Evolutionary conservation across 345 rosid genomes (phyloP).

Genomic region (Pistacia vera): DNA sequence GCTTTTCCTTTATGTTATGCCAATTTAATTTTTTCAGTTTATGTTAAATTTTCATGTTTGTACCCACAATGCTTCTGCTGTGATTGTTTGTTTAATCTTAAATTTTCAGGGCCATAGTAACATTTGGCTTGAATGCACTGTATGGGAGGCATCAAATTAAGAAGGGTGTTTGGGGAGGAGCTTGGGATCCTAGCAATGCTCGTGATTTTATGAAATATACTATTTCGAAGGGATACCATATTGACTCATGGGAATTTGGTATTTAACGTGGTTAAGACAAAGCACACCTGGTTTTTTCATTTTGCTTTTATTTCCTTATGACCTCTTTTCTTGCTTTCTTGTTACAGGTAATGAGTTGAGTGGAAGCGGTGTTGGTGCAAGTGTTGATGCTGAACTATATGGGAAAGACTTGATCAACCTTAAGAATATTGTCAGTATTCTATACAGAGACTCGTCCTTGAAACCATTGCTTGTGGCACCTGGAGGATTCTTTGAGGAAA

Average conservation of each 20-base stretch:
- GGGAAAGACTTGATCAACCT: conserved; percentile 76
- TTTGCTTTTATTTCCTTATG: conserved; percentile 7
- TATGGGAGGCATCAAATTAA: conserved; percentile 71
- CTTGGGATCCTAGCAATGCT: conserved; percentile 82
- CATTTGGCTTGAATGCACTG: conserved; percentile 92
- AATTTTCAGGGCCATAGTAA: conserved; percentile 65
- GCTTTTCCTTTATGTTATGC: neutral
- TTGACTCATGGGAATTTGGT: conserved; percentile 99
- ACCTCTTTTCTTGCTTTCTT: conserved; percentile 15
- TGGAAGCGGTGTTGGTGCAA: conserved; percentile 84
- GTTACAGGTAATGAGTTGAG: conserved; percentile 84
- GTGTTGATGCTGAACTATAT: conserved; percentile 71
- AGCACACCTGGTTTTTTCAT: conserved; percentile 8
- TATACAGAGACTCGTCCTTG: conserved; percentile 50
- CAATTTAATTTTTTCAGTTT: neutral
- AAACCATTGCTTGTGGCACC: conserved; percentile 84
- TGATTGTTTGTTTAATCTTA: conserved; percentile 17
- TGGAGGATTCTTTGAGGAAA: conserved; percentile 80
- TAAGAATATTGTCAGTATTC: conserved; percentile 50
- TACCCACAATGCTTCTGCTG: neutral
- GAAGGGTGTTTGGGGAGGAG: conserved; percentile 71
- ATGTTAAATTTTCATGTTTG: neutral
- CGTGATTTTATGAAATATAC: conserved; percentile 78
- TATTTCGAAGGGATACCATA: conserved; percentile 64
- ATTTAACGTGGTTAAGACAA: conserved; percentile 14